Percentiles rank a stretch among this genome's conserved stretches.
These are phyloP conservation scores for Ophiocordyceps polyrhachis-furcata DNA, from an alignment of 2,329 filamentous ascomycete species.

Conservation along the genomic window DNA sequence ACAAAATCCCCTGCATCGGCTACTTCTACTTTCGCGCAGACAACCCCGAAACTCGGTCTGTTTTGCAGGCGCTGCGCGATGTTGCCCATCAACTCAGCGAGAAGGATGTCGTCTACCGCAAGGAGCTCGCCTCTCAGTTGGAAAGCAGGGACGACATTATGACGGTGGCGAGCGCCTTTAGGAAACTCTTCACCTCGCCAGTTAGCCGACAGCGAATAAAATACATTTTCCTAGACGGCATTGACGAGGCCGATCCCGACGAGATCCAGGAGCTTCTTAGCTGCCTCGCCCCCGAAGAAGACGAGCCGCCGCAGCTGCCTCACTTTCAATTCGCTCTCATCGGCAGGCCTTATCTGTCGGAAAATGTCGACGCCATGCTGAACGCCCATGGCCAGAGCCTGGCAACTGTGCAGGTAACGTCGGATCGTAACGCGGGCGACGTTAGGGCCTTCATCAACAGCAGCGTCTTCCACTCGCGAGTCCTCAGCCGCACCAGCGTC, in stretches of 20 bases:
- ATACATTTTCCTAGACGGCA: constrained; percentile 26
- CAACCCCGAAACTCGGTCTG: constrained; percentile 24
- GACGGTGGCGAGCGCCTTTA: constrained; percentile 24
- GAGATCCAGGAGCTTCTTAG: constrained; percentile 19
- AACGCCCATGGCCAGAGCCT: constrained; percentile 16
- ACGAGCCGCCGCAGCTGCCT: constrained; percentile 4
- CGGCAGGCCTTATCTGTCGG: constrained; percentile 22
- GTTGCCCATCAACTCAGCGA: constrained; percentile 27
- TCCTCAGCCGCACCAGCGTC: constrained; percentile 14
- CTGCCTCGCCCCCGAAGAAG: constrained; percentile 12
- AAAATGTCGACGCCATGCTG: constrained; percentile 15
- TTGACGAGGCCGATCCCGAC: constrained; percentile 23
- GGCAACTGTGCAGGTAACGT: constrained; percentile 22
- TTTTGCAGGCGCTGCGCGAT: constrained; percentile 24
- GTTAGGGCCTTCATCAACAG: constrained; percentile 22
- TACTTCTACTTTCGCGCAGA: constrained; percentile 31
- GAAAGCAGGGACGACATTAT: constrained; percentile 21
- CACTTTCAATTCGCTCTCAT: constrained; percentile 19
- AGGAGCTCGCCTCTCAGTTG: constrained; percentile 16
- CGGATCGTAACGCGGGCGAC: constrained; percentile 22
- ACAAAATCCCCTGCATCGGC: constrained; percentile 16
- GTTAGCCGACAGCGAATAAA: constrained; percentile 16
- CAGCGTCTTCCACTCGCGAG: constrained; percentile 19
- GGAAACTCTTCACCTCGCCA: constrained; percentile 20
- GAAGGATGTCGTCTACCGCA: constrained; percentile 24